phyloP scores from a whole-genome alignment of 805 yeast species.

The Cyberlindnera galapagoensis region DNA sequence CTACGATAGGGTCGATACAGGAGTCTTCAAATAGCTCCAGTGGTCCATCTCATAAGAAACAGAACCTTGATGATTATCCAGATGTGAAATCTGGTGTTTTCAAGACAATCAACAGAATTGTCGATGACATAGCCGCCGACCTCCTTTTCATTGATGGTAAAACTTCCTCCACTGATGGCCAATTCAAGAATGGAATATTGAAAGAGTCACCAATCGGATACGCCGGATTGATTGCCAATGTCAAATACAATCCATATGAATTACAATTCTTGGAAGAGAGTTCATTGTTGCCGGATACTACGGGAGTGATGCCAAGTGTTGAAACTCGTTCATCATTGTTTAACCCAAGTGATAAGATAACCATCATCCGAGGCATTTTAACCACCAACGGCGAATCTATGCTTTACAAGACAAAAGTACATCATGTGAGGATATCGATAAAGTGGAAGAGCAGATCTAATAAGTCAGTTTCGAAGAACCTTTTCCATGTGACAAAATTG shows the following conservation, averaged over 20 bases:
- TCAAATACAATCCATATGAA: conserved; percentile 18
- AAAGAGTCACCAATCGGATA: conserved; percentile 25
- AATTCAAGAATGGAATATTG: too few relatives aligned
- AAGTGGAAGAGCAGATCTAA: conserved; percentile 22
- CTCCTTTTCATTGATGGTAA: conserved; percentile 24
- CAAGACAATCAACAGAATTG: conserved; percentile 61
- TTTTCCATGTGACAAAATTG: conserved; percentile 25
- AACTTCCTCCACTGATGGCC: conserved; percentile 1
- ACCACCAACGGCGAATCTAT: conserved; percentile 24
- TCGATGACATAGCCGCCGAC: conserved; percentile 55
- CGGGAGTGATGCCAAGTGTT: too few relatives aligned
- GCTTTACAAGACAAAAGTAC: conserved; percentile 20
- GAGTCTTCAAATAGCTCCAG: too few relatives aligned
- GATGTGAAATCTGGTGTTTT: conserved; percentile 29
- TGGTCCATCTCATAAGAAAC: too few relatives aligned
- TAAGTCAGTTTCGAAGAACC: conserved; percentile 23
- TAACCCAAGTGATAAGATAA: conserved; percentile 18
- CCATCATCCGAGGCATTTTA: conserved; percentile 23
- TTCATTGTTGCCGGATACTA: conserved; percentile 22
- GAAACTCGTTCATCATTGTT: conserved; percentile 12
- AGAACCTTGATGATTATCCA: too few relatives aligned
- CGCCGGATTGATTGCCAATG: conserved; percentile 21
- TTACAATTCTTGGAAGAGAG: conserved; percentile 22
- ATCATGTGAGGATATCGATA: conserved; percentile 30
- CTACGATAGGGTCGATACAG: too few relatives aligned